Conservation (phyloP, 2,329 filamentous ascomycete species). For the Geosmithia morbida region DNA sequence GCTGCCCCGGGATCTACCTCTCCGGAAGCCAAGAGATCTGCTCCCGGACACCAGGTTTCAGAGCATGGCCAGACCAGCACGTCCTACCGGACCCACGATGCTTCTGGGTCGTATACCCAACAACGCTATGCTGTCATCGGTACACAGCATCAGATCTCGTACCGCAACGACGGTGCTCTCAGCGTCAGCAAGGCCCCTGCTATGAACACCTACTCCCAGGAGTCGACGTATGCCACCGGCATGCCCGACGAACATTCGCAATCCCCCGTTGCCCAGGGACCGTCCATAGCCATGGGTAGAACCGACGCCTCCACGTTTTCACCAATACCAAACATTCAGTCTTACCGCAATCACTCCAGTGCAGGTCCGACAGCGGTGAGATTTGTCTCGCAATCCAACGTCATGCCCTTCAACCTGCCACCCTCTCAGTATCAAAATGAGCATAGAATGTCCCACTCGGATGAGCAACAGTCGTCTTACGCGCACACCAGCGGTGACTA, state of each 20-base stretch:
- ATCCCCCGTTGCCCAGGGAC: background rate
- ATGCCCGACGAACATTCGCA: conserved; percentile 1
- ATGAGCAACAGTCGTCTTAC: conserved; percentile 20
- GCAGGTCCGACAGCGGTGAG: conserved; percentile 4
- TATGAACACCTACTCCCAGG: background rate
- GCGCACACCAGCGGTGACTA: conserved; percentile 26
- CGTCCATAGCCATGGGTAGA: background rate
- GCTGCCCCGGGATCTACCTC: conserved; percentile 1
- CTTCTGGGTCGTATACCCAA: background rate
- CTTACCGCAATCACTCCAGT: background rate
- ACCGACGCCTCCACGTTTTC: background rate
- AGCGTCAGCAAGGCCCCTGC: background rate
- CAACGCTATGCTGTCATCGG: background rate
- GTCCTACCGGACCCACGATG: background rate
- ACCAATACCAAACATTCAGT: background rate
- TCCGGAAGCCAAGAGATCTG: conserved; percentile 1
- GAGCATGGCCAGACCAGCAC: background rate
- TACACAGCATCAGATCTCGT: background rate
- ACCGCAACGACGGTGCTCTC: background rate
- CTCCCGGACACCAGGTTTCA: conserved; percentile 7
- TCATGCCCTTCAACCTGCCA: conserved; percentile 47
- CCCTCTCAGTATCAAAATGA: conserved; percentile 37
- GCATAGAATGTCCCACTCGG: conserved; percentile 14
- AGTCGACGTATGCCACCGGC: background rate
- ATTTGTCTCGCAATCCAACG: conserved; percentile 47